These are phyloP conservation scores for Bocquillonia castaneifolia DNA, from an alignment of 441 rosid genomes.

Conservation along the genomic window DNA sequence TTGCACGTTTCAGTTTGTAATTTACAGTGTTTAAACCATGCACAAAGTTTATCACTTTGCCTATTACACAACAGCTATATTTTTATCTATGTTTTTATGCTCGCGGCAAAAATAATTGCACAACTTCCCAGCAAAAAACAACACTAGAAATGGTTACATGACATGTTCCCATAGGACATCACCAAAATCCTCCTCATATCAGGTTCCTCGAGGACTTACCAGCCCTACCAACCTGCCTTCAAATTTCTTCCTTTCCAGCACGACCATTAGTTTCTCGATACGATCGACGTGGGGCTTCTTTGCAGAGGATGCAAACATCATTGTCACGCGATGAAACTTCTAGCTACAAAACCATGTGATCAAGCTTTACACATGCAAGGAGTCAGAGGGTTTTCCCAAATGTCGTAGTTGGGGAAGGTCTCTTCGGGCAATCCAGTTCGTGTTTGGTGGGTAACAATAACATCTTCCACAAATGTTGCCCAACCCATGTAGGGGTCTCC, in stretches of 20 bases:
- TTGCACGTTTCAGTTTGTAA: constrained; percentile 15
- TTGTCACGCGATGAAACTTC: constrained; percentile 14
- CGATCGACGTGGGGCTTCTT: constrained; percentile 16
- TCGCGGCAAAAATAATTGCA: constrained; percentile 27
- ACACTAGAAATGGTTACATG: not conserved
- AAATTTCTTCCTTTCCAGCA: constrained; percentile 7
- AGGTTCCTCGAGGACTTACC: constrained; percentile 2
- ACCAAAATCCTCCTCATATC: constrained; percentile 8
- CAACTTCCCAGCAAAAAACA: not conserved
- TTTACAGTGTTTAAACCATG: constrained; percentile 24
- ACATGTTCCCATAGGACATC: not conserved
- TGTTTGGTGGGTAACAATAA: constrained; percentile 85
- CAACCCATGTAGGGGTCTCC: constrained; percentile 98
- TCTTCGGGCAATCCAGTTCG: constrained; percentile 95
- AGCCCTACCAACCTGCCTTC: constrained; percentile 1
- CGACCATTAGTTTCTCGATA: constrained; percentile 14
- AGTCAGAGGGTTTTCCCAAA: constrained; percentile 97
- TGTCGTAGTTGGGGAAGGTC: constrained; percentile 94
- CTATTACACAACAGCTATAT: constrained; percentile 17
- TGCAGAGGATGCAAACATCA: constrained; percentile 12
- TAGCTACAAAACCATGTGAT: constrained; percentile 22
- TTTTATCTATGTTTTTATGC: constrained; percentile 7
- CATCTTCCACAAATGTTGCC: constrained; percentile 95
- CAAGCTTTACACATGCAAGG: constrained; percentile 99
- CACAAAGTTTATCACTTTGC: constrained; percentile 6